A percentile compares a stretch with the other conserved stretches of the same genome.
These are phyloP conservation scores for Lasiodiplodia hormozganensis DNA, from an alignment of 2,329 filamentous ascomycete species.

Conservation along the genomic window DNA sequence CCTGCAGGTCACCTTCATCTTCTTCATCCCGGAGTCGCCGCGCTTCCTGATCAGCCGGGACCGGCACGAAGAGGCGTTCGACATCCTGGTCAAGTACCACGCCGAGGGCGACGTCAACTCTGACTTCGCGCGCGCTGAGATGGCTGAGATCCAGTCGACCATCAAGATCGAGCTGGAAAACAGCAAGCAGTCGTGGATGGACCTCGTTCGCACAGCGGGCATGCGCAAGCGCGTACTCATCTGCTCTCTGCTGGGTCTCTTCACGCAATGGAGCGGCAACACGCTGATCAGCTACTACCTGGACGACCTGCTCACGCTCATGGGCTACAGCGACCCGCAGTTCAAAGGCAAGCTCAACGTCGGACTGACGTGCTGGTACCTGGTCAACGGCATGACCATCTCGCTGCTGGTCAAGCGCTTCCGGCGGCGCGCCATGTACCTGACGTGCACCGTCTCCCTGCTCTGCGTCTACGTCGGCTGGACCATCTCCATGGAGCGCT, in stretches of 20 bases:
- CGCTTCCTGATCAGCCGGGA: slow-evolving; percentile 71
- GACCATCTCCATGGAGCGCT: slow-evolving; percentile 54
- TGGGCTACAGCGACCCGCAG: slow-evolving; percentile 62
- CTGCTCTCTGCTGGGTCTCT: slow-evolving; percentile 65
- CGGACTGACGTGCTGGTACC: slow-evolving; percentile 61
- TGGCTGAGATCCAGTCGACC: slow-evolving; percentile 70
- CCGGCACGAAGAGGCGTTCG: slow-evolving; percentile 66
- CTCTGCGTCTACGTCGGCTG: slow-evolving; percentile 44
- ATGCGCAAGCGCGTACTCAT: slow-evolving; percentile 70
- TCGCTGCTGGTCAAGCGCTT: slow-evolving; percentile 62
- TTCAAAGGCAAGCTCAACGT: slow-evolving; percentile 65
- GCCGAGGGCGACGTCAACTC: slow-evolving; percentile 61
- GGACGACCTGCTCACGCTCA: slow-evolving; percentile 66
- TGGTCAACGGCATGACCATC: slow-evolving; percentile 59
- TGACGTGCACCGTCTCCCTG: slow-evolving; percentile 51
- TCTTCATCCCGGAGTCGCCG: slow-evolving; percentile 68
- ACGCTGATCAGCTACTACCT: slow-evolving; percentile 73
- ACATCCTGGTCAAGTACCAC: slow-evolving; percentile 68
- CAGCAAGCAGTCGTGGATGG: slow-evolving; percentile 63
- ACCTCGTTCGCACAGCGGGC: slow-evolving; percentile 67
- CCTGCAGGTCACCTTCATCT: slow-evolving; percentile 70
- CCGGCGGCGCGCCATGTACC: slow-evolving; percentile 64
- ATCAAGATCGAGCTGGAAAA: slow-evolving; percentile 65
- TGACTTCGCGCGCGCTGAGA: slow-evolving; percentile 69
- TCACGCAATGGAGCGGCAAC: slow-evolving; percentile 73